Conservation (phyloP, 2,329 filamentous ascomycete genomes). For the Fusarium sp. region DNA sequence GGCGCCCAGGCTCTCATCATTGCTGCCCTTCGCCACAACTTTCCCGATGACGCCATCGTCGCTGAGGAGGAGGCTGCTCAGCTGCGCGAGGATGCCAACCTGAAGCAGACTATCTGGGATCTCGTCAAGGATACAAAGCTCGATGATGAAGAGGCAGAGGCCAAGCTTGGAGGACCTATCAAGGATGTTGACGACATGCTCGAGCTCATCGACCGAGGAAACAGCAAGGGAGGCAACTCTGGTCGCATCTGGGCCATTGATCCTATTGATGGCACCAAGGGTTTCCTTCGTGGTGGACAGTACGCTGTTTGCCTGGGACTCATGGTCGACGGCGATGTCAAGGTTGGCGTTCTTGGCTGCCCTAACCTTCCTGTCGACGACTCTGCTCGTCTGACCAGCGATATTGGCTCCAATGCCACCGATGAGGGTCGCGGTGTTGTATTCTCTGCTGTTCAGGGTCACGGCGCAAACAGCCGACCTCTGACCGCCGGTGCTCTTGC, state of each 20-base stretch:
- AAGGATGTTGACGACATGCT: conserved; percentile 75
- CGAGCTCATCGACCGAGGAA: conserved; percentile 74
- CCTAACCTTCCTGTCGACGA: conserved; percentile 95
- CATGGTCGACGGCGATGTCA: conserved; percentile 92
- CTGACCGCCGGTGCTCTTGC: conserved; percentile 66
- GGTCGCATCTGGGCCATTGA: conserved; percentile 96
- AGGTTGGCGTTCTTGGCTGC: conserved; percentile 93
- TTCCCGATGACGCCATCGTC: conserved; percentile 91
- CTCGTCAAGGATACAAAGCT: conserved; percentile 81
- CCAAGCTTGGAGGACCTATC: conserved; percentile 76
- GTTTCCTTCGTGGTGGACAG: conserved; percentile 94
- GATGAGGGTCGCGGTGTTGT: conserved; percentile 86
- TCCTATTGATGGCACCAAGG: conserved; percentile 97
- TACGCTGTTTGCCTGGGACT: conserved; percentile 95
- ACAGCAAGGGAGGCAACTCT: conserved; percentile 75
- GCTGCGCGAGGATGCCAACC: conserved; percentile 76
- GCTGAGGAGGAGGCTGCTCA: conserved; percentile 93
- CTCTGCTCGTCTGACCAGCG: conserved; percentile 66
- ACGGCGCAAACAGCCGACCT: conserved; percentile 84
- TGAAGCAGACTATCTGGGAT: conserved; percentile 81
- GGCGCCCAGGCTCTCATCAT: conserved; percentile 98
- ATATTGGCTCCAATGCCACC: conserved; percentile 79
- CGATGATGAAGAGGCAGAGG: conserved; percentile 66
- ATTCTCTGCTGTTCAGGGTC: conserved; percentile 83
- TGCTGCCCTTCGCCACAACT: conserved; percentile 86